Base-by-base conservation (phyloP, 257 asterid species). In the Forsythia suspensa region DNA sequence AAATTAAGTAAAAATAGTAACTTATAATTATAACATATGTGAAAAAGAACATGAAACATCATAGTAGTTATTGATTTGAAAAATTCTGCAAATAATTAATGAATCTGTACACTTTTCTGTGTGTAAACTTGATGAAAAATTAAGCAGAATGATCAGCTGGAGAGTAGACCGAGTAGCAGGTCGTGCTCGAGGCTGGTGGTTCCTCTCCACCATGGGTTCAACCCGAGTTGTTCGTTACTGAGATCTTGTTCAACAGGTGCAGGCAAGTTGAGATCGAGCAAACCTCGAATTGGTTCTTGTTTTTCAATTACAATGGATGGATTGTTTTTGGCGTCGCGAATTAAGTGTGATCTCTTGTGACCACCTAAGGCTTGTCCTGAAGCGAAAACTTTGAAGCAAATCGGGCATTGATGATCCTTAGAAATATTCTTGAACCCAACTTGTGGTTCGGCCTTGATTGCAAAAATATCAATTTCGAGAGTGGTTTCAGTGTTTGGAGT, bases 291-390 rank as follows among this genome's bases (percentile, higher is more conserved):
- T 71, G 86, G 82, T 24, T 87, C 76, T 20, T 77, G 78, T 20
- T 87, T 77, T 16, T 75, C 74, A 10, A 71, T 65, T 11, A 34
- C 73, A 43, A 63, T 43, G 13, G 78, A 7, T 21, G 77, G 85
- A 52, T 63, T 74, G 69, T 42, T 75, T 78, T 87, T 87, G 4
- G 85, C 77, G 76, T 85, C 90, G 24, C 77, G 74, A 73, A 86
- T 77, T 70, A 92, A 70, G 70, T 92, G 98, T 57, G 97, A 90
- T 80, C 97, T 86, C 85, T 91, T 94, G 87, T 94, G 98, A 29
- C 98, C 98, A 20, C 98, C 98, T 77, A 94, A 86, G 8, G 97
- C 97, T 83, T 92, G 97, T 4, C 97, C 96, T 36, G 97, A 92
- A 70, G 91, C 44, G 85, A 92, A 92, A 80, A 86, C 85, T 80